These are phyloP conservation scores for Bretschneidera sinensis DNA, from an alignment of 345 rosid species.

Conservation along the genomic window DNA sequence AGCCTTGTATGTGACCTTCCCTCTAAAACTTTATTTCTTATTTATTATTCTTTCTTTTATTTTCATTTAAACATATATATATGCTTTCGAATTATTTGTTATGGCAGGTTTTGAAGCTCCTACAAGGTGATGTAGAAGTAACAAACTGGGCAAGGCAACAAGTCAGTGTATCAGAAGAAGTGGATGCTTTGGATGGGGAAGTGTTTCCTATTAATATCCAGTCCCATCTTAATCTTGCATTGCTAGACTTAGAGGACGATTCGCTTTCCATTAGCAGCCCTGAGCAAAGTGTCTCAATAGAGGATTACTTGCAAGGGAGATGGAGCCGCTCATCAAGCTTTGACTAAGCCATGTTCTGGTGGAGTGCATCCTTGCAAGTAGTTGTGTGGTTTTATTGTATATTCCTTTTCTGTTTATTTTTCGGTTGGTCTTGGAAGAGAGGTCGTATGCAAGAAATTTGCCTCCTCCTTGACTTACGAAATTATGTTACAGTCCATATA, in stretches of 20 bases:
- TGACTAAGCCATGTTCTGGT: slow-evolving; percentile 27
- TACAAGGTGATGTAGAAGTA: slow-evolving; percentile 74
- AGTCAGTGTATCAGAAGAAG: slow-evolving; percentile 42
- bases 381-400: slow-evolving; percentile 13
- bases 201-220: slow-evolving; percentile 50
- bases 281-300: slow-evolving; percentile 52
- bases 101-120: slow-evolving; percentile 73
- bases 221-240: slow-evolving; percentile 77
- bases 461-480: slow-evolving; percentile 39
- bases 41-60: neutral
- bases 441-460: slow-evolving; percentile 31
- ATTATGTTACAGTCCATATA: neutral
- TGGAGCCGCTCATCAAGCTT: slow-evolving; percentile 83
- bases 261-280: slow-evolving; percentile 51
- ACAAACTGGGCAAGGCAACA: slow-evolving; percentile 59
- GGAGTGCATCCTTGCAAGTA: neutral
- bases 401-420: slow-evolving; percentile 6
- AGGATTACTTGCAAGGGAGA: slow-evolving; percentile 73
- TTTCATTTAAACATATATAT: slow-evolving; percentile 7
- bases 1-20: slow-evolving; percentile 38
- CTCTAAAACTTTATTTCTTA: neutral
- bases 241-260: slow-evolving; percentile 76
- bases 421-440: slow-evolving; percentile 47
- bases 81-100: neutral
- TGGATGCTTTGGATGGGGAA: slow-evolving; percentile 37